phyloP scores from a whole-genome alignment of 139 green algal genomes.

The Chlorella vulgaris region DNA sequence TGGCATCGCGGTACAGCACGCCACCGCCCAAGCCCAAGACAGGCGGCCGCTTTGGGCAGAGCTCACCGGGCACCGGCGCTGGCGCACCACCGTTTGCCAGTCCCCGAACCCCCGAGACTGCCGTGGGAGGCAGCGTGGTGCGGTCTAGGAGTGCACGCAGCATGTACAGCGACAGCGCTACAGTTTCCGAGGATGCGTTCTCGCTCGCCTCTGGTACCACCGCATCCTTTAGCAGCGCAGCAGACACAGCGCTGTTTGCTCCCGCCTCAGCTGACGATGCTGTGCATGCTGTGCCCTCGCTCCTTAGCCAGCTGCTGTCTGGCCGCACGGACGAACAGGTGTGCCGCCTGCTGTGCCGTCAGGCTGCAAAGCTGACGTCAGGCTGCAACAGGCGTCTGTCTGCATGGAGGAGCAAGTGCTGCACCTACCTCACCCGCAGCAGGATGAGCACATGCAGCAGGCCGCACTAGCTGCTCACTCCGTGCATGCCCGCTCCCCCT shows the following conservation, averaged over 20 bases:
- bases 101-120: not conserved
- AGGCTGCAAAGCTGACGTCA: not conserved
- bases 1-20: not conserved
- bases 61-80: no score
- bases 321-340: constrained; percentile 34
- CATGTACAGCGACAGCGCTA: constrained; percentile 7
- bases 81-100: no score
- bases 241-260: not conserved
- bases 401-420: no score
- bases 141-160: not conserved
- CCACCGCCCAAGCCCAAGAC: not conserved
- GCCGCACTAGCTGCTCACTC: no score
- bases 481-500: no score
- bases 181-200: not conserved
- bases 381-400: no score
- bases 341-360: not conserved
- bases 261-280: constrained; percentile 26
- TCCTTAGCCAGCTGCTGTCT: constrained; percentile 31
- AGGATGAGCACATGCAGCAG: not conserved
- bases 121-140: not conserved
- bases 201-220: constrained; percentile 6
- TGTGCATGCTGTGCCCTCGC: constrained; percentile 34
- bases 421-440: no score
- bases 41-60: no score
- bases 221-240: not conserved